Percentiles rank a stretch among this genome's conserved stretches.
These are phyloP conservation scores for Pterocarpus macrocarpus DNA, from an alignment of 306 rosid species.

Conservation along the genomic window DNA sequence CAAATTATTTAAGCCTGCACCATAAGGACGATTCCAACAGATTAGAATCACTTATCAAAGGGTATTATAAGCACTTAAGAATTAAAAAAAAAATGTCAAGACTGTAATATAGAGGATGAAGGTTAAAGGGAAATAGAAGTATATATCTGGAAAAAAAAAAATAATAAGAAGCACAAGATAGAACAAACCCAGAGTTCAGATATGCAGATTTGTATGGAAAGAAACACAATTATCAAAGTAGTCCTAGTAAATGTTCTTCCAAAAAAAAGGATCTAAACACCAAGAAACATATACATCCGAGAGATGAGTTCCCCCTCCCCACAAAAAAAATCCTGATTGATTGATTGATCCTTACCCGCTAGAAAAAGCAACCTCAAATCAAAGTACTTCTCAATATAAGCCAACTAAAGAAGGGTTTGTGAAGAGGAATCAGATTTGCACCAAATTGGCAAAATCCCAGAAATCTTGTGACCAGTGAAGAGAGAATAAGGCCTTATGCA, in stretches of 20 bases:
- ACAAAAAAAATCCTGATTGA: not conserved
- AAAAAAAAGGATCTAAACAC: slow-evolving; percentile 30
- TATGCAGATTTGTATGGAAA: slow-evolving; percentile 15
- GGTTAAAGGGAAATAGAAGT: too few relatives aligned
- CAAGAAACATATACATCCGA: not conserved
- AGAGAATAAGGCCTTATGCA: not conserved
- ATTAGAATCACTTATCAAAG: too few relatives aligned
- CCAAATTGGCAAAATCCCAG: slow-evolving; percentile 52
- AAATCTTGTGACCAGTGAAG: slow-evolving; percentile 31
- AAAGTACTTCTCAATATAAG: slow-evolving; percentile 1
- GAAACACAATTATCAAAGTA: slow-evolving; percentile 6
- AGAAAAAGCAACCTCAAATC: slow-evolving; percentile 22
- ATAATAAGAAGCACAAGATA: not conserved
- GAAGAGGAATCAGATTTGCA: not conserved
- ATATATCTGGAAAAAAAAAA: not conserved
- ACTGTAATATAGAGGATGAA: too few relatives aligned
- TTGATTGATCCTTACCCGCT: slow-evolving; percentile 33
- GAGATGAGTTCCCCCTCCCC: not conserved
- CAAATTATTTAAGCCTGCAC: too few relatives aligned
- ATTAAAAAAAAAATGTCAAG: too few relatives aligned
- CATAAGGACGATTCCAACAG: too few relatives aligned
- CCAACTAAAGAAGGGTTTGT: not conserved
- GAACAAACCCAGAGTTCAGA: not conserved
- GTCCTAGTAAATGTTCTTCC: not conserved
- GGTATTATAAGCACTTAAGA: too few relatives aligned